Evolutionary conservation across 768 basidiomycete species (phyloP).

Genomic region (Leccinum subtestaceum): DNA sequence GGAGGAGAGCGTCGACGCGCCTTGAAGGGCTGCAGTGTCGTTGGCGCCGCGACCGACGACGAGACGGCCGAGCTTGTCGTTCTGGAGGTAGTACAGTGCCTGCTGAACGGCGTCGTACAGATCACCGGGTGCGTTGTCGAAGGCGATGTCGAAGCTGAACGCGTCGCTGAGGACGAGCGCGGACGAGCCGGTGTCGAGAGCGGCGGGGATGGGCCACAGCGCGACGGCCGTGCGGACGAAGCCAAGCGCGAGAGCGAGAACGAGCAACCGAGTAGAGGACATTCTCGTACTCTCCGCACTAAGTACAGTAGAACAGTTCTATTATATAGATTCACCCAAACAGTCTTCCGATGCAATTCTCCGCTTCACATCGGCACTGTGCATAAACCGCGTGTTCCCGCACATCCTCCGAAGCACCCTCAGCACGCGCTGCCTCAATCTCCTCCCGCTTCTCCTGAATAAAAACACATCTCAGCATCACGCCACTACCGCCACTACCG

Average conservation of each 20-base stretch:
- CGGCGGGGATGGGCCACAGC: neutral
- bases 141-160: slow-evolving; percentile 30
- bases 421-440: slow-evolving; percentile 4
- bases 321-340: slow-evolving; percentile 19
- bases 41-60: slow-evolving; percentile 39
- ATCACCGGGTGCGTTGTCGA: slow-evolving; percentile 31
- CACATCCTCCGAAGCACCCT: neutral
- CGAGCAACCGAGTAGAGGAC: neutral
- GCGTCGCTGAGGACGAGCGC: slow-evolving; percentile 22
- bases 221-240: neutral
- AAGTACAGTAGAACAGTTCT: too few relatives aligned
- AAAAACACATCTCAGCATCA: neutral
- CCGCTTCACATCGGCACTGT: slow-evolving; percentile 49
- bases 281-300: neutral
- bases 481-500: accelerated
- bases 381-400: slow-evolving; percentile 45
- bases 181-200: neutral
- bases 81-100: slow-evolving; percentile 30
- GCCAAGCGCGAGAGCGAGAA: slow-evolving; percentile 3
- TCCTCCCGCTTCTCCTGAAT: slow-evolving; percentile 24
- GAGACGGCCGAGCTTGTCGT: slow-evolving; percentile 39
- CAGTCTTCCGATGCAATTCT: slow-evolving; percentile 46
- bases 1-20: slow-evolving; percentile 24
- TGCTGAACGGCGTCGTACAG: slow-evolving; percentile 33
- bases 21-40: slow-evolving; percentile 27